Base-by-base conservation (phyloP, 1,284 basidiomycete species). In the Phylloporus sp. region DNA sequence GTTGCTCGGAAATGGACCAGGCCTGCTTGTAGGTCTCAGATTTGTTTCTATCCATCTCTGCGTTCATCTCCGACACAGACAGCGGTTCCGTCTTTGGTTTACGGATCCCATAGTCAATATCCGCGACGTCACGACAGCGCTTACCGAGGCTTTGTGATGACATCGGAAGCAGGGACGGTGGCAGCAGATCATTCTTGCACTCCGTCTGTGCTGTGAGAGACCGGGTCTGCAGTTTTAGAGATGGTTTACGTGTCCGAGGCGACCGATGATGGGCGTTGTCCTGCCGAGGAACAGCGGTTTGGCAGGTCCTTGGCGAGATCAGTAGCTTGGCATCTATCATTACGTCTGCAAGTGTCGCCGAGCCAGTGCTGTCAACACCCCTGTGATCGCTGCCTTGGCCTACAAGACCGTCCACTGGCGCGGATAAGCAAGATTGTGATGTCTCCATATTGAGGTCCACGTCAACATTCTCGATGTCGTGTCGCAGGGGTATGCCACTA, bases 1-100 rank as follows among this genome's bases (percentile, higher is more conserved):
- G 87, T 69, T 93, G 92, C 69, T 93, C 92, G 0, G 84, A 85
- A 26, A 86, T 80, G 1, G 86, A 84, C 92, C 92, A 93, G 2
- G 88, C 82, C 64, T 88, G 86, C 73, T 92, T 93, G 78, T 91
- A 93, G 29, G 91, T 93, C 64, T 90, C 88, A 0, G 86, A 78
- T 69, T 81, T 84, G 5, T 78, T 79, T 63, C 82, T 86, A n/a
- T 73, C 76, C 42, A 69, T 78, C 47, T 70, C 69, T 40, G 69
- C 62, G 47, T 72, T 74, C 40, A 62, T 50, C 52, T 68, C 64
- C 40, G 65, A 44, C 26, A 55, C 29, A 7, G 67, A 63, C 13
- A 67, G 56, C 5, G 65, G 61, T 28, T 74, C 73, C 11, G 58
- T 28, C 56, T 66, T 74, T 2, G 53, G 49, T 50, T 73, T 77